Evolutionary conservation across 306 rosid species (phyloP), one percentile per base, ranked within the genome.

Genomic region (Vigna nakashimae): DNA sequence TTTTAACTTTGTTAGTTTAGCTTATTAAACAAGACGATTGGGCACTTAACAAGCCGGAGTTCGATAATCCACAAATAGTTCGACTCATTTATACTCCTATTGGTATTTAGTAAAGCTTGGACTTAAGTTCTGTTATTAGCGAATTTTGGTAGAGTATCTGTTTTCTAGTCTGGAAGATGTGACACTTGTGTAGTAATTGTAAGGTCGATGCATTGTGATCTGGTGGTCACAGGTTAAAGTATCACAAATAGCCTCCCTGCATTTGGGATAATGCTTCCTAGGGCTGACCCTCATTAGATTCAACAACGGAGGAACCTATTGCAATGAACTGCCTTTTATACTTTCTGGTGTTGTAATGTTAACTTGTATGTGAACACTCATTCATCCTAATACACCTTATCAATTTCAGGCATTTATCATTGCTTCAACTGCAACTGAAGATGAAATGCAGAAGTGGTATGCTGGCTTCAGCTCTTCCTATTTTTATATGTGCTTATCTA

Each of bases 371-470:
- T 38, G 42, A 74, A 45, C 65, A 53, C 73, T 69, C 58, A 50
- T 46, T 75, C 30, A 75, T 79, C 50, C 78, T 81, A 75, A 85
- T 40, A 42, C 69, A 76, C 59, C 45, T 20, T 49, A 56, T 62
- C 20, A 60, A 77, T 84, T 88, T 81, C 98, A 95, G 98, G 99
- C 99, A 59, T 95, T 95, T 86, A 89, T 95, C 66, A 88, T 95
- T 85, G 99, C 99, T 55, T 92, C 99, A 69, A 95, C 99, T 59
- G 97, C 91, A 75, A 91, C 98, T 9, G 84, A 88, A 81, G 94
- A 87, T 49, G 98, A 95, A 84, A 92, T 92, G 98, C 68, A 69
- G 76, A 91, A 84, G 86, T 95, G 99, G 98, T 95, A 86, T 74
- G 70, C 52, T 77, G 53, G 59, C 79, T 49, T 42, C 65, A 74